Base-by-base conservation (phyloP, 2,329 filamentous ascomycete genomes). In the Didymella keratinophila region DNA sequence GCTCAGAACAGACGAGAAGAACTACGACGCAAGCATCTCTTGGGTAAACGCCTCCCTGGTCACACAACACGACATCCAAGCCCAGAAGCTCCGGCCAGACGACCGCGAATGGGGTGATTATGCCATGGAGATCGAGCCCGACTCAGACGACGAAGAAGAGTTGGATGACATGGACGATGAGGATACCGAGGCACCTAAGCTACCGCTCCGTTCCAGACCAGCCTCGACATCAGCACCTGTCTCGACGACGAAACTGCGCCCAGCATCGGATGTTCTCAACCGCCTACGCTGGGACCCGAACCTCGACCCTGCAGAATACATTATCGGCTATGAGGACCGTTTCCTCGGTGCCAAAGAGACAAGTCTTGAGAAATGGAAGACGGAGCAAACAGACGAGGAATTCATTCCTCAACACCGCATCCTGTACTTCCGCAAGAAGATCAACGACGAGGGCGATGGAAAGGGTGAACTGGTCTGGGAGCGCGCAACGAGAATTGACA, bases 391-490 rank as follows among this genome's bases (percentile, higher is more conserved):
- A 10, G 77, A 85, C 27, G 82, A 85, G 58, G 83, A 86, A 45
- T 86, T 85, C 55, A 84, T 86, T 55, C 84, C 84, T 3, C 79
- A 82, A 62, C 83, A 86, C 71, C 78, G 83, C 2, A 81, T 86
- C 18, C 58, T 82, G 53, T 82, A 83, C 59, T 81, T 85, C 62
- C 81, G 78, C 61, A 76, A 76, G 59, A 77, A 72, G 18, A 70
- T 62, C 5, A 68, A 73, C 36, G 61, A 61, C 16, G 61, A 56
- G 36, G 63, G 58, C 28, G 59, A 45, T 20, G 64, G 56, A 34
- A 61, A 43, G 27, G 70, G 63, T 1, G 76, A 78, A 23, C 69
- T 78, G 10, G 77, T 86, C 2, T 86, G 84, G 83, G 82, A 85
- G 64, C 75, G 83, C 39, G 76, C 73, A 64, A 69, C 66, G 10